Conservation (phyloP, 192 early-diverging fungal genomes). For the Nowakowskiella sp. region DNA sequence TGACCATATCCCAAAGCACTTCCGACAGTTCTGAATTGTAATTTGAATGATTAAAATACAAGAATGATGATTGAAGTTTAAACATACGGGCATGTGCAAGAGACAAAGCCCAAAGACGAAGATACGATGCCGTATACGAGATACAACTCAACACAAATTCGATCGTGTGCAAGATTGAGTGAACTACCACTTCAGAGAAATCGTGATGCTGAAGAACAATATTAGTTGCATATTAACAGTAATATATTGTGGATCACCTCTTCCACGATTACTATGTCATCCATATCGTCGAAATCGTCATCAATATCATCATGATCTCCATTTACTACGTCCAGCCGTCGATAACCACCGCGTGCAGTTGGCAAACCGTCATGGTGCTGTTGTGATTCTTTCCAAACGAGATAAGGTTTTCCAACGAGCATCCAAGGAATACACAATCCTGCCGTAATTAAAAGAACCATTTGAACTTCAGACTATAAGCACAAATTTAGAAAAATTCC, state of each 20-base stretch:
- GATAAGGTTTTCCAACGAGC: constrained; percentile 74
- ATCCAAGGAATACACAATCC: constrained; percentile 82
- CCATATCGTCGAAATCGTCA: neutral
- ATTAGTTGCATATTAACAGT: neutral
- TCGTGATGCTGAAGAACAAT: constrained; percentile 50
- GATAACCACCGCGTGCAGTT: neutral
- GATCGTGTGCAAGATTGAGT: constrained; percentile 83
- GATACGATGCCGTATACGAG: constrained; percentile 84
- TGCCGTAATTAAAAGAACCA: constrained; percentile 57
- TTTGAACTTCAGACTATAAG: constrained; percentile 49
- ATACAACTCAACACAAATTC: constrained; percentile 83
- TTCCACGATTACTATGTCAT: neutral
- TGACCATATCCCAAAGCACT: constrained; percentile 92
- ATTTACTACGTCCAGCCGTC: neutral
- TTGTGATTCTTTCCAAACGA: constrained; percentile 59
- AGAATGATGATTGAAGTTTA: constrained; percentile 1
- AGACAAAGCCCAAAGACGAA: constrained; percentile 84
- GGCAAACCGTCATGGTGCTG: neutral
- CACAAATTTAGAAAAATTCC: neutral
- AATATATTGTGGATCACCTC: neutral
- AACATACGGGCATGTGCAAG: constrained; percentile 68
- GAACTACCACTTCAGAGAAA: constrained; percentile 79
- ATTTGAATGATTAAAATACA: neutral
- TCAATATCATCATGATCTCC: neutral
- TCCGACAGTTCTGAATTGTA: constrained; percentile 73